phyloP scores from a whole-genome alignment of 495 filamentous ascomycete species.

The Cercophora samala region DNA sequence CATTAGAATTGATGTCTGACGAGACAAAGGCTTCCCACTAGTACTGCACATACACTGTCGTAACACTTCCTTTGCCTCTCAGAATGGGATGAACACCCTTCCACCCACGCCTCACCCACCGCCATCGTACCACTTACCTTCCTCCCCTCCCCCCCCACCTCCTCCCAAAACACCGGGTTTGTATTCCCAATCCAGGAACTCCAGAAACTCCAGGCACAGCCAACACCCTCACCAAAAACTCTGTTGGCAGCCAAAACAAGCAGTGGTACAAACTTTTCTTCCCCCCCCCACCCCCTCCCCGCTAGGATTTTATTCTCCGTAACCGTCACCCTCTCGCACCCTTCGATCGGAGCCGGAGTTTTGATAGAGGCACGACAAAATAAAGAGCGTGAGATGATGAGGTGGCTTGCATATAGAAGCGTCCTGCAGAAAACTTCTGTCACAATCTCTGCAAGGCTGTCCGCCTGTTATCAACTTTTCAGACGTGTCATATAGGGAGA shows the following conservation, averaged over 20 bases:
- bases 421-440: background rate
- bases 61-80: no score
- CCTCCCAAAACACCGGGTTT: background rate
- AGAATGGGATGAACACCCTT: no score
- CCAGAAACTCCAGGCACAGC: no score
- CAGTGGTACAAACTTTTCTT: background rate
- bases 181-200: background rate
- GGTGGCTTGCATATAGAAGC: background rate
- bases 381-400: background rate
- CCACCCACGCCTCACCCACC: no score
- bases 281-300: no score
- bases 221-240: no score
- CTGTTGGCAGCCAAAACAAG: constrained; percentile 15
- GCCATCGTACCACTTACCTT: no score
- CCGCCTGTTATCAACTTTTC: background rate
- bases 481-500: background rate
- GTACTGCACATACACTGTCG: no score
- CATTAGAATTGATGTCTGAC: no score
- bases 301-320: background rate
- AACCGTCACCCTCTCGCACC: background rate
- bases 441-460: background rate
- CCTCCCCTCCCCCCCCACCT: no score
- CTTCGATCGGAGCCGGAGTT: background rate
- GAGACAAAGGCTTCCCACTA: no score
- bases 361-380: background rate